Conservation (phyloP, 2,329 filamentous ascomycete genomes). For the Grosmannia serpens region DNA sequence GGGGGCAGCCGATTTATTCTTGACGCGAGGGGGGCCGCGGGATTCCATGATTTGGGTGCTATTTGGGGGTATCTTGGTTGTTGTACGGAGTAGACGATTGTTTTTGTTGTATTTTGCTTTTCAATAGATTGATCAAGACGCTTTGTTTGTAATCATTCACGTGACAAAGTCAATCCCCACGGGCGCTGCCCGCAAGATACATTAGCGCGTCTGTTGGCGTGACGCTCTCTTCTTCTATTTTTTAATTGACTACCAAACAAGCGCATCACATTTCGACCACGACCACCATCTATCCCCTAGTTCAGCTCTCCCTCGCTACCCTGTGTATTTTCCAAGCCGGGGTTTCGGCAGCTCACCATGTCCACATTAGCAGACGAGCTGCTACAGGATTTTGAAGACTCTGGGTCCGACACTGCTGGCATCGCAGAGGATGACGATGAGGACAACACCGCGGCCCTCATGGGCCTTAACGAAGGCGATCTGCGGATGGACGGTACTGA, state of each 20-base stretch:
- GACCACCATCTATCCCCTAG: background rate
- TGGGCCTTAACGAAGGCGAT: conserved; percentile 25
- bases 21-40: conserved; percentile 88
- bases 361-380: conserved; percentile 88
- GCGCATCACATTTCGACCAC: background rate
- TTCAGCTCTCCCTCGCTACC: background rate
- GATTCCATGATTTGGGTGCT: conserved; percentile 57
- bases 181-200: no score
- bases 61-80: background rate
- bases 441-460: conserved; percentile 27
- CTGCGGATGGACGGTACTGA: conserved; percentile 51
- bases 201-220: background rate
- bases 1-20: conserved; percentile 93
- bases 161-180: background rate
- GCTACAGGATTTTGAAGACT: conserved; percentile 82
- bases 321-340: no score
- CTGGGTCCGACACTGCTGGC: conserved; percentile 63
- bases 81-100: no score
- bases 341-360: conserved; percentile 37
- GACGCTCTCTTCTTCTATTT: background rate
- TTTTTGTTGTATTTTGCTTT: background rate
- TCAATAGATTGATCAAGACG: background rate
- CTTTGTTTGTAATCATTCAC: background rate
- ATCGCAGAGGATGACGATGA: conserved; percentile 39
- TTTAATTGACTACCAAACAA: background rate